These are phyloP conservation scores for Cladosporium sp. DNA, from an alignment of 2,329 filamentous ascomycete genomes.

Conservation along the genomic window DNA sequence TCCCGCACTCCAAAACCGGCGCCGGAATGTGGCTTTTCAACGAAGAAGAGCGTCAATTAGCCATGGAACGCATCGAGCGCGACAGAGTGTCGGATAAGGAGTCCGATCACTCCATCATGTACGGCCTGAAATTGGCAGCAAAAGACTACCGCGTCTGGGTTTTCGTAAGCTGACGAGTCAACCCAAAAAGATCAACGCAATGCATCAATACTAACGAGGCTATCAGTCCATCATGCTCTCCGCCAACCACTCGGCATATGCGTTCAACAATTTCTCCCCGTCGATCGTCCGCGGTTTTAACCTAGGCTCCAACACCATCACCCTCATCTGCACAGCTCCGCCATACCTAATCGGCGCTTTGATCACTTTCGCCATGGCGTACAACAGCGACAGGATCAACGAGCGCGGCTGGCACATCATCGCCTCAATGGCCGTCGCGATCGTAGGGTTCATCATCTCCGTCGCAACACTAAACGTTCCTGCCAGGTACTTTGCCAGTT, in stretches of 20 bases:
- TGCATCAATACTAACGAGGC: background rate
- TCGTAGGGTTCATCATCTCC: slow-evolving; percentile 8
- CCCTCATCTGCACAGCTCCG: slow-evolving; percentile 37
- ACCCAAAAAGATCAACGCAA: background rate
- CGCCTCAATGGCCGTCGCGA: background rate
- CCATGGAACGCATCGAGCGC: slow-evolving; percentile 26
- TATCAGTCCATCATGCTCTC: slow-evolving; percentile 10
- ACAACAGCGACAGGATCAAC: slow-evolving; percentile 42
- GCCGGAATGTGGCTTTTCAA: slow-evolving; percentile 44
- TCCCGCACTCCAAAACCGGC: slow-evolving; percentile 45
- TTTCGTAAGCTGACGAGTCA: background rate
- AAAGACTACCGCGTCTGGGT: slow-evolving; percentile 14
- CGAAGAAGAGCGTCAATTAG: slow-evolving; percentile 38
- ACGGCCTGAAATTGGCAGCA: slow-evolving; percentile 11
- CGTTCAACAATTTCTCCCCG: slow-evolving; percentile 19
- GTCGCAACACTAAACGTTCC: slow-evolving; percentile 9
- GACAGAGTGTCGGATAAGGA: slow-evolving; percentile 52
- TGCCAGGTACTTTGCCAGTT: slow-evolving; percentile 33
- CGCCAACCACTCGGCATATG: slow-evolving; percentile 5
- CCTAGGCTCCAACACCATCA: slow-evolving; percentile 31
- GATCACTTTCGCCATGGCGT: slow-evolving; percentile 35
- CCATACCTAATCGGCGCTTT: slow-evolving; percentile 30
- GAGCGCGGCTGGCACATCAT: slow-evolving; percentile 41
- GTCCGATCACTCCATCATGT: slow-evolving; percentile 40
- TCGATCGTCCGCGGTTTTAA: slow-evolving; percentile 31